Evolutionary conservation across 2,329 filamentous ascomycete genomes (phyloP).

Genomic region (Fusarium algeriense): DNA sequence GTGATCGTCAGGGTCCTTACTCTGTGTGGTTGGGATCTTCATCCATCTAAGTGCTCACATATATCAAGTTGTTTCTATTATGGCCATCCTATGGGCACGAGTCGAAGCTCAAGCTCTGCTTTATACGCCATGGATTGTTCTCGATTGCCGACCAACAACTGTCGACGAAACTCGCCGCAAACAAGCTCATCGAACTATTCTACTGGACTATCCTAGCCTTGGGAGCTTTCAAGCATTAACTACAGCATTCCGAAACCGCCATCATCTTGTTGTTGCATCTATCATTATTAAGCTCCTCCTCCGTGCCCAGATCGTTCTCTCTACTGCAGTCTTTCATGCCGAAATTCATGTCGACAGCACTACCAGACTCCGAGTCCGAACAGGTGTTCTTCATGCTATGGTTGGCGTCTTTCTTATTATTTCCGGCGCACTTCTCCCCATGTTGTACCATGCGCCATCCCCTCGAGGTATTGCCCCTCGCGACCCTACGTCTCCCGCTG

Average conservation of each 20-base stretch:
- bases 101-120: conserved; percentile 47
- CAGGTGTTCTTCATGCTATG: conserved; percentile 43
- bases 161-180: conserved; percentile 47
- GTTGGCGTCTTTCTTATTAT: conserved; percentile 41
- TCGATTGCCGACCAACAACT: conserved; percentile 41
- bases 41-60: conserved; percentile 18
- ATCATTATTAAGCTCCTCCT: conserved; percentile 42
- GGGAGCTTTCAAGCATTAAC: conserved; percentile 39
- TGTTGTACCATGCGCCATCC: conserved; percentile 47
- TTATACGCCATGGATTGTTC: conserved; percentile 49
- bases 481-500: conserved; percentile 47
- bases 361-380: conserved; percentile 34
- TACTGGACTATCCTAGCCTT: conserved; percentile 47
- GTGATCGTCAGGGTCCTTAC: conserved; percentile 29
- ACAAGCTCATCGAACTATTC: conserved; percentile 45
- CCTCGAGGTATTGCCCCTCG: conserved; percentile 46
- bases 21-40: conserved; percentile 6
- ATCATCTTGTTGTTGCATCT: conserved; percentile 46
- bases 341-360: conserved; percentile 38
- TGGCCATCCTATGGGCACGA: conserved; percentile 45
- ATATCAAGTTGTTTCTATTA: conserved; percentile 41
- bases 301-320: conserved; percentile 44
- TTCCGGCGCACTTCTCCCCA: conserved; percentile 37
- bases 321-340: conserved; percentile 45
- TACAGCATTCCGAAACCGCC: conserved; percentile 40